Evolutionary conservation across 1,139 yeast genomes (phyloP).

Genomic region (Martiniozyma asiatica): DNA sequence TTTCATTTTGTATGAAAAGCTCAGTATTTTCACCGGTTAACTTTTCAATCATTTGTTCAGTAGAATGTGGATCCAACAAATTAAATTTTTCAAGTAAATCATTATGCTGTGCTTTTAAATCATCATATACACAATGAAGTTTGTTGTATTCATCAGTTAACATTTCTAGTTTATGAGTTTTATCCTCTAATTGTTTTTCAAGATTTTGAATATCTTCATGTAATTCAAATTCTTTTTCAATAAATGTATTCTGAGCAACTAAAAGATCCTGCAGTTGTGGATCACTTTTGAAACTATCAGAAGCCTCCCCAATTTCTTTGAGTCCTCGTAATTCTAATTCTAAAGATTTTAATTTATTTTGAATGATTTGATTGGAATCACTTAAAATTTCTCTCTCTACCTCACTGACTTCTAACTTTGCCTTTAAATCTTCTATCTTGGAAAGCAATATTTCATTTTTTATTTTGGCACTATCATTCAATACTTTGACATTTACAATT

Average conservation of each 20-base stretch:
- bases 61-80: conserved; percentile 23
- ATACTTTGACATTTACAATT: conserved; percentile 19
- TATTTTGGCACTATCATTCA: not conserved
- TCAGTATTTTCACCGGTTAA: conserved; percentile 44
- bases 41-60: conserved; percentile 40
- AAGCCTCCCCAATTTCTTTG: conserved; percentile 7
- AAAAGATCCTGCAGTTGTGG: not conserved
- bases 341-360: conserved; percentile 20
- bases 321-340: conserved; percentile 2
- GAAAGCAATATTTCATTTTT: conserved; percentile 17
- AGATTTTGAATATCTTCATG: conserved; percentile 3
- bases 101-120: conserved; percentile 1
- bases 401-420: conserved; percentile 29
- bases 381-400: conserved; percentile 37
- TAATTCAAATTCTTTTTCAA: conserved; percentile 3
- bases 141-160: not conserved
- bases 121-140: conserved; percentile 1
- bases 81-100: conserved; percentile 25
- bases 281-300: conserved; percentile 26
- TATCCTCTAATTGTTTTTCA: conserved; percentile 1
- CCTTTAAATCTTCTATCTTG: not conserved
- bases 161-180: not conserved
- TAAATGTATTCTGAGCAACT: not conserved
- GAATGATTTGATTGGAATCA: conserved; percentile 26
- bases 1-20: too few species aligned